phyloP scores from a whole-genome alignment of 495 filamentous ascomycete species.

The Penicillium cinerascens region DNA sequence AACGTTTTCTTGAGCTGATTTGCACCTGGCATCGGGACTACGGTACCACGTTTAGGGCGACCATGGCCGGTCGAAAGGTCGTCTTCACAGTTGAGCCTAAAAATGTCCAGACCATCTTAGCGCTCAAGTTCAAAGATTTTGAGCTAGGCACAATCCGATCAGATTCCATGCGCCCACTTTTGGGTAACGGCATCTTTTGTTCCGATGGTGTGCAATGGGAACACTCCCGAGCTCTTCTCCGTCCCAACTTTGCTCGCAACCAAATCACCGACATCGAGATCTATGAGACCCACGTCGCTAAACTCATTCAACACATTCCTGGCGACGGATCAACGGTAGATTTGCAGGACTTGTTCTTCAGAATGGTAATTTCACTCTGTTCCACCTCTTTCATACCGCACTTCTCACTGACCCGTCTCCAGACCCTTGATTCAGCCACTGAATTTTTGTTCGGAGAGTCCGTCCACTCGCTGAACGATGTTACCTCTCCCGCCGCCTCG shows the following conservation, averaged over 20 bases:
- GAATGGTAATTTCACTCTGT: too few species aligned
- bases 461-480: conserved; percentile 32
- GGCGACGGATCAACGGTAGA: conserved; percentile 52
- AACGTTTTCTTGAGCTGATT: too few species aligned
- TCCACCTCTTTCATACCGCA: too few species aligned
- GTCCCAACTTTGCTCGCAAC: conserved; percentile 59
- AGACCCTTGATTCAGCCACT: conserved; percentile 67
- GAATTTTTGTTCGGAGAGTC: conserved; percentile 70
- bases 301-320: conserved; percentile 45
- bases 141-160: conserved; percentile 48
- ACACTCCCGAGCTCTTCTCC: conserved; percentile 57
- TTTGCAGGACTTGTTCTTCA: conserved; percentile 64
- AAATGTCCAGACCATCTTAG: conserved; percentile 62
- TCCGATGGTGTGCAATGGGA: conserved; percentile 64
- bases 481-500: not conserved
- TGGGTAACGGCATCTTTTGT: conserved; percentile 71
- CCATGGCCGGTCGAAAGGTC: too few species aligned
- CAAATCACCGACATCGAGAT: conserved; percentile 57
- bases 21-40: too few species aligned
- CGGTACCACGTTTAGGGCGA: too few species aligned
- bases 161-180: conserved; percentile 45
- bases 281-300: conserved; percentile 58
- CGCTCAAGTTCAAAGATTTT: conserved; percentile 59
- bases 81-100: conserved; percentile 54
- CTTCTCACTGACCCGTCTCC: too few species aligned